These are phyloP conservation scores for Macrophomina pseudophaseolina DNA, from an alignment of 2,329 filamentous ascomycete genomes.

Conservation along the genomic window DNA sequence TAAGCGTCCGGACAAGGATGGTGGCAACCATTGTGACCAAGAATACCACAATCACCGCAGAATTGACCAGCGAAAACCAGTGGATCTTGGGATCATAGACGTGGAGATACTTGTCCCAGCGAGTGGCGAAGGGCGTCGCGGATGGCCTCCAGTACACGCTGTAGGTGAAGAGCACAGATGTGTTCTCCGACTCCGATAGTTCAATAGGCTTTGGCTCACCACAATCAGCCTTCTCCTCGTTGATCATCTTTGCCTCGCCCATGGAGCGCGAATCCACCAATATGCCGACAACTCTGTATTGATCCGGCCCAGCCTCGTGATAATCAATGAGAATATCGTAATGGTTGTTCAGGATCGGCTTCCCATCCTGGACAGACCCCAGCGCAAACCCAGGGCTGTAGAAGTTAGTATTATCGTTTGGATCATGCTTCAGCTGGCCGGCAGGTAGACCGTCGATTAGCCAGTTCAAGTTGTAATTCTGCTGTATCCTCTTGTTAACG, in stretches of 20 bases:
- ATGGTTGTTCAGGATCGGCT: slow-evolving; percentile 83
- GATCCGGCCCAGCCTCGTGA: slow-evolving; percentile 73
- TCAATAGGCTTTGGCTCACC: slow-evolving; percentile 61
- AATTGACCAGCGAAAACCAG: slow-evolving; percentile 98
- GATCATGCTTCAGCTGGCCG: slow-evolving; percentile 80
- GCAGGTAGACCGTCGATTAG: slow-evolving; percentile 92
- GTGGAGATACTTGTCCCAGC: slow-evolving; percentile 98
- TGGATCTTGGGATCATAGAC: slow-evolving; percentile 98
- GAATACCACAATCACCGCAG: slow-evolving; percentile 91
- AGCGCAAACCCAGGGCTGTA: slow-evolving; percentile 92
- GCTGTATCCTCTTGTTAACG: slow-evolving; percentile 78
- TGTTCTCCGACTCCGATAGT: slow-evolving; percentile 68
- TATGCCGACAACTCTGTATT: slow-evolving; percentile 90
- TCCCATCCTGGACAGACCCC: slow-evolving; percentile 55
- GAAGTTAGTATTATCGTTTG: slow-evolving; percentile 76
- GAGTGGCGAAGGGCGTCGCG: slow-evolving; percentile 87
- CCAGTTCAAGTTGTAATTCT: slow-evolving; percentile 94
- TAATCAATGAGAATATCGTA: slow-evolving; percentile 95
- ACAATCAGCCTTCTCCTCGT: slow-evolving; percentile 66
- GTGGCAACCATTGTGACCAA: slow-evolving; percentile 89
- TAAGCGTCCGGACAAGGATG: slow-evolving; percentile 84
- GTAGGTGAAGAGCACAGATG: slow-evolving; percentile 84
- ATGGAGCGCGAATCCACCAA: slow-evolving; percentile 82
- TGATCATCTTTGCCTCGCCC: slow-evolving; percentile 60
- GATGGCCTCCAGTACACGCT: slow-evolving; percentile 88